These are phyloP conservation scores for Suillus subluteus DNA, from an alignment of 768 basidiomycete species.

Conservation along the genomic window DNA sequence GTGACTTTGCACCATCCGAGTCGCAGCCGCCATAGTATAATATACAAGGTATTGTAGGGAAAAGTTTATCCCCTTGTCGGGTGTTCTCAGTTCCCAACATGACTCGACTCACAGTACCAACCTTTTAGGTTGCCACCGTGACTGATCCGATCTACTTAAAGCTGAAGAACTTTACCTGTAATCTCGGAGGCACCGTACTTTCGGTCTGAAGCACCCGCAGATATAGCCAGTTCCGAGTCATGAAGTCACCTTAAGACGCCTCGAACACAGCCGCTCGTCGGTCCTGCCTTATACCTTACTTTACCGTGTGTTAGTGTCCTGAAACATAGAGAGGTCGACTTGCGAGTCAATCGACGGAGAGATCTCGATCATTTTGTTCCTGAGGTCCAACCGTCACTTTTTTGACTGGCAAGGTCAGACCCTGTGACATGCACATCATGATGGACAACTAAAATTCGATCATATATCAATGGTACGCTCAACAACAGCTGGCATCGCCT, in stretches of 20 bases:
- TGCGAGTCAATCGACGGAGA: neutral
- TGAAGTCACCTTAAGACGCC: neutral
- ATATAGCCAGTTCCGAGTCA: neutral
- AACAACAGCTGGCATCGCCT: neutral
- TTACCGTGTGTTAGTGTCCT: conserved; percentile 2
- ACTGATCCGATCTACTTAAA: too few relatives aligned
- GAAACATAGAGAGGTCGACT: neutral
- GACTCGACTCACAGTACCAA: neutral
- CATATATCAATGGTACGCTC: neutral
- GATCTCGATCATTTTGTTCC: conserved; percentile 7
- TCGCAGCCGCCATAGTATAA: too few relatives aligned
- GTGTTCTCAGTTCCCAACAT: too few relatives aligned
- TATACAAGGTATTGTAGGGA: too few relatives aligned
- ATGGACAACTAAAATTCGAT: neutral
- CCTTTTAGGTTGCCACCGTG: too few relatives aligned
- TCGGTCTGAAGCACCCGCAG: neutral
- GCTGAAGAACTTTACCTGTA: neutral
- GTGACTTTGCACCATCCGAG: too few relatives aligned
- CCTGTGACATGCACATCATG: too few relatives aligned
- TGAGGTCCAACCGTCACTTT: neutral
- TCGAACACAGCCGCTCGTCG: neutral
- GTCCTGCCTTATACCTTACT: neutral
- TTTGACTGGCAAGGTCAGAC: neutral
- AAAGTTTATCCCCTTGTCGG: too few relatives aligned
- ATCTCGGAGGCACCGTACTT: too few relatives aligned